Evolutionary conservation across 2,329 filamentous ascomycete genomes (phyloP).

Genomic region (Botryosphaeria dothidea): DNA sequence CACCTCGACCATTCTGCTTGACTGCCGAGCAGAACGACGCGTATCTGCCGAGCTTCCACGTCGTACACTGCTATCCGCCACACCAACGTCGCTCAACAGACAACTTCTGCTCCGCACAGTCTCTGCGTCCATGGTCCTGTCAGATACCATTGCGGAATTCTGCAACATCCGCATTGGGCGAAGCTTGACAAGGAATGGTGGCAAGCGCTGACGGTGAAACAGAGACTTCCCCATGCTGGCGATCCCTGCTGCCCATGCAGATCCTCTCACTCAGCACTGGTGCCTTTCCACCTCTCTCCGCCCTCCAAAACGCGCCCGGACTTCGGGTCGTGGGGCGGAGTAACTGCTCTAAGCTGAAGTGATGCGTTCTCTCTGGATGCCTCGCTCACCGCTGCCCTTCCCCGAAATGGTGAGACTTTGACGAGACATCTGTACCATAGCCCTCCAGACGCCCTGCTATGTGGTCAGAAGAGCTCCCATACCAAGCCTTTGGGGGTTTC

Average conservation of each 20-base stretch:
- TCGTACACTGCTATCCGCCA: no score
- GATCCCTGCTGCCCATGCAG: background rate
- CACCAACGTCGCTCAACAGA: no score
- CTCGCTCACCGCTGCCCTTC: background rate
- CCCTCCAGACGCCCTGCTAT: background rate
- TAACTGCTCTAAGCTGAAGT: slow-evolving; percentile 12
- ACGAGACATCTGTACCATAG: background rate
- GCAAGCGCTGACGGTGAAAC: slow-evolving; percentile 11
- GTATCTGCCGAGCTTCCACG: background rate
- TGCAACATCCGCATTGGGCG: background rate
- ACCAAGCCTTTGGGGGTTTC: background rate
- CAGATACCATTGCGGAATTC: background rate
- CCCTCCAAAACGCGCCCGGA: background rate
- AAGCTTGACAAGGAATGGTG: background rate
- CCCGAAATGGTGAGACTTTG: slow-evolving; percentile 9
- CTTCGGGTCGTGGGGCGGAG: slow-evolving; percentile 15
- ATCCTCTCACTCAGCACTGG: slow-evolving; percentile 9
- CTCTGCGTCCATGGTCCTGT: background rate
- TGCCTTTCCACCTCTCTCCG: background rate
- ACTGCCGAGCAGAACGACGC: no score
- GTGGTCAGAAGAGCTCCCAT: background rate
- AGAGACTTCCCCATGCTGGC: no score
- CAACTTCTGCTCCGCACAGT: background rate
- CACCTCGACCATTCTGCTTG: background rate
- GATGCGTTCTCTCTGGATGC: background rate